Percentiles rank a stretch among this genome's conserved stretches.
These are phyloP conservation scores for Fusarium mangiferae DNA, from an alignment of 2,329 filamentous ascomycete genomes.

Conservation along the genomic window DNA sequence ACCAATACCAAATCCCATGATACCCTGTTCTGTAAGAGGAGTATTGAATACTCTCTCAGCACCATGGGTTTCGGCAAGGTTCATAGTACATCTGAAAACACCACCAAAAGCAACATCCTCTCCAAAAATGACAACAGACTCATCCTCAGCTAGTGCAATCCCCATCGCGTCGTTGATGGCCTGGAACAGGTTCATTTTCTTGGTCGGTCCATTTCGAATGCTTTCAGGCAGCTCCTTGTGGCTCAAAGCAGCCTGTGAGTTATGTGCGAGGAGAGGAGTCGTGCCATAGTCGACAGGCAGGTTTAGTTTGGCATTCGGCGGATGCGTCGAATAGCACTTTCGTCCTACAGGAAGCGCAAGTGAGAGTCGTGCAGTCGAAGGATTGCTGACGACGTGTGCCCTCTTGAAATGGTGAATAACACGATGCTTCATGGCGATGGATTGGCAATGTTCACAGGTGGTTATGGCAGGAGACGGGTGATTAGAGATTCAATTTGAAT, in stretches of 20 bases:
- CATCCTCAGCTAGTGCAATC: slow-evolving; percentile 83
- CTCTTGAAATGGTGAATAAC: slow-evolving; percentile 46
- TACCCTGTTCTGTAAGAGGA: slow-evolving; percentile 91
- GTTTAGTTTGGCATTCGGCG: slow-evolving; percentile 77
- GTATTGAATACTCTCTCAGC: slow-evolving; percentile 95
- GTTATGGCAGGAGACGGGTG: slow-evolving; percentile 7
- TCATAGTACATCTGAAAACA: slow-evolving; percentile 94
- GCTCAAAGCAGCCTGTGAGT: slow-evolving; percentile 74
- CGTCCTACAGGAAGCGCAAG: slow-evolving; percentile 28
- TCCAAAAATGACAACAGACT: slow-evolving; percentile 89
- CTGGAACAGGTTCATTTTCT: slow-evolving; percentile 93
- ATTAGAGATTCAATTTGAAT: slow-evolving; percentile 18
- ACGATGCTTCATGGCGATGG: slow-evolving; percentile 48
- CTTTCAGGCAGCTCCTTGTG: slow-evolving; percentile 77
- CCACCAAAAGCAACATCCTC: slow-evolving; percentile 98
- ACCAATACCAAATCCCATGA: slow-evolving; percentile 93
- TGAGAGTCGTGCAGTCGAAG: slow-evolving; percentile 29
- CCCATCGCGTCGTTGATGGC: slow-evolving; percentile 91
- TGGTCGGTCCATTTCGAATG: slow-evolving; percentile 75
- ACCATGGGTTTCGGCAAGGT: slow-evolving; percentile 87
- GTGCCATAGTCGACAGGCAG: slow-evolving; percentile 87
- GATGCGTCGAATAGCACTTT: slow-evolving; percentile 64
- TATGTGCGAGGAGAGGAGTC: slow-evolving; percentile 84
- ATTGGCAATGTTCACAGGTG: slow-evolving; percentile 4
- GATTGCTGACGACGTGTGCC: slow-evolving; percentile 36